phyloP scores from a whole-genome alignment of 768 basidiomycete species.

The Punctularia strigosozonata region DNA sequence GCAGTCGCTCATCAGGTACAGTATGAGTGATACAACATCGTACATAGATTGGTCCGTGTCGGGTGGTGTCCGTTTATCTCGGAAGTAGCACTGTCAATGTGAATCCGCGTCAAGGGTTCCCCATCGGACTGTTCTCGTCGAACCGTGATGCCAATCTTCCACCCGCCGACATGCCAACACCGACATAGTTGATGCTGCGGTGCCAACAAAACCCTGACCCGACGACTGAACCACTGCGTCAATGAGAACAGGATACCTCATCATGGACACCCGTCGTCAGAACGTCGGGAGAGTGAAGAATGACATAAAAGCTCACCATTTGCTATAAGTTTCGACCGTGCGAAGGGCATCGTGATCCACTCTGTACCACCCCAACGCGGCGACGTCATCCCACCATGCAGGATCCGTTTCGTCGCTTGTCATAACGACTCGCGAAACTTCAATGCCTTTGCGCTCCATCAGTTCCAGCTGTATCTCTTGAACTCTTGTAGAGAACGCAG shows the following conservation, averaged over 20 bases:
- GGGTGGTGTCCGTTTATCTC: too few relatives aligned
- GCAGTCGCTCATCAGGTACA: too few relatives aligned
- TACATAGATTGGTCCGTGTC: too few relatives aligned
- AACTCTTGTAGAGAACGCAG: slow-evolving; percentile 41
- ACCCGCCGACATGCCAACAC: slow-evolving; percentile 54
- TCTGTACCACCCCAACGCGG: slow-evolving; percentile 35
- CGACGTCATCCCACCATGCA: slow-evolving; percentile 47
- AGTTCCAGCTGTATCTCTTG: slow-evolving; percentile 42
- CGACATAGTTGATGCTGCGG: slow-evolving; percentile 62
- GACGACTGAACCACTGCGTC: slow-evolving; percentile 63
- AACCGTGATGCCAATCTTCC: slow-evolving; percentile 52
- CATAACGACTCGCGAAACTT: slow-evolving; percentile 39
- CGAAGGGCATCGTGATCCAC: slow-evolving; percentile 32
- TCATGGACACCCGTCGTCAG: neutral
- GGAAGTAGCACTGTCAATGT: slow-evolving; percentile 34
- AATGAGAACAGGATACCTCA: slow-evolving; percentile 62
- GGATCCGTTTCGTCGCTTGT: slow-evolving; percentile 51
- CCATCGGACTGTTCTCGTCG: slow-evolving; percentile 42
- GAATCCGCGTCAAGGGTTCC: slow-evolving; percentile 45
- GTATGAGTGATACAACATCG: too few relatives aligned
- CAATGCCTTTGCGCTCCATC: slow-evolving; percentile 28
- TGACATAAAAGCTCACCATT: slow-evolving; percentile 33
- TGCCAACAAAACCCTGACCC: slow-evolving; percentile 62
- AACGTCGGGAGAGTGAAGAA: neutral
- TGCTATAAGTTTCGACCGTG: slow-evolving; percentile 33